Evolutionary conservation across 192 early-diverging fungal species (phyloP), one percentile per base, ranked within the genome.

Genomic region (Dissophora globulifera): DNA sequence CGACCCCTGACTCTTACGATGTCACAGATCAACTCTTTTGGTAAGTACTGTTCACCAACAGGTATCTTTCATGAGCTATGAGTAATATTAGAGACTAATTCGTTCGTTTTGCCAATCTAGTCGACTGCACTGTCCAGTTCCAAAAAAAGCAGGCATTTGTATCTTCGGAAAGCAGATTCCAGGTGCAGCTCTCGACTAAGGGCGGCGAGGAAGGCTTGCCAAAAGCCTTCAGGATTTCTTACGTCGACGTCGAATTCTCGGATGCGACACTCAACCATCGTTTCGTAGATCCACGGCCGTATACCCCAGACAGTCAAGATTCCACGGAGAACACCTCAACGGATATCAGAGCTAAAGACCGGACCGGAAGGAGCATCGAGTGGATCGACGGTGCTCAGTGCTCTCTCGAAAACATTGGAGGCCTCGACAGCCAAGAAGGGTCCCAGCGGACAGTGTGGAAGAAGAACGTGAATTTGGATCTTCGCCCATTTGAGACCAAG

Each of bases 1-100:
- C 41, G 56, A 13, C 80, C 80, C 0, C 15, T 83, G 2, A 48
- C 72, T 1, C 61, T 86, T 3, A 23, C 58, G 19, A 92, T 93
- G 92, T 85, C 88, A 40, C 81, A 87, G 29, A 82, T 91, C 32
- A 87, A 90, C 53, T 57, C 85, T 0, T 93, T 93, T 52, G 58
- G 89, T 69, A 64, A 50, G 51, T 72, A 65, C 46, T 43, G 19
- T 2, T 58, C 79, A 1, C 78, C 78, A 51, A 72, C 83, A 40
- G 10, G 27, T 1, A 15, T 58, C 55, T 23, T 48, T 13, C 19
- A 9, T 40, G 38, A 40, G 7, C 38, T 13, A 40, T 40, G 38
- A 40, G 38, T 40, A n/a, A n/a, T n/a, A n/a, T n/a, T n/a, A n/a
- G n/a, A n/a, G 27, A 62, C 46, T 30, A 58, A 78, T 78, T 81